Conservation (phyloP, 352 stramenopile genomes). For the Pythium apleroticum region DNA sequence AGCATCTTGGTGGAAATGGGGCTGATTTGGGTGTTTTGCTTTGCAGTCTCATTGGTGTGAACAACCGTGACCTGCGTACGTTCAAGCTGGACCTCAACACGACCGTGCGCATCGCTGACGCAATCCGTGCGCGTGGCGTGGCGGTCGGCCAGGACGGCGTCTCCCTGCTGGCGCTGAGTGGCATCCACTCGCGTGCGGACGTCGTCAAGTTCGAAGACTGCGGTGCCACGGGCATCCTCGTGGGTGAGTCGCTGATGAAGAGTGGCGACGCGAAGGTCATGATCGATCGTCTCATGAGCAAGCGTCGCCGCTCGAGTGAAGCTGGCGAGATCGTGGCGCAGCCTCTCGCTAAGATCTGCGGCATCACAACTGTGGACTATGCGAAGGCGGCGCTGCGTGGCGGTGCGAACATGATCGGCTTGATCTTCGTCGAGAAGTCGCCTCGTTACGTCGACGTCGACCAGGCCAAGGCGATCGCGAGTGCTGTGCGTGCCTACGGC, state of each 20-base stretch:
- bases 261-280: constrained; percentile 85
- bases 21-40: neutral
- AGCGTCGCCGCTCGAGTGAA: constrained; percentile 34
- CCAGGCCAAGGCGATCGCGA: constrained; percentile 89
- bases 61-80: constrained; percentile 98
- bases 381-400: constrained; percentile 88
- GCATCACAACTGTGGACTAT: constrained; percentile 93
- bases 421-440: constrained; percentile 96
- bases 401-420: constrained; percentile 95
- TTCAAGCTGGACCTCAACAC: constrained; percentile 98
- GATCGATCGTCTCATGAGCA: constrained; percentile 78
- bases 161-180: constrained; percentile 93
- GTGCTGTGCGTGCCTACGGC: constrained; percentile 92
- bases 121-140: constrained; percentile 71
- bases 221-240: constrained; percentile 88
- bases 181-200: constrained; percentile 93
- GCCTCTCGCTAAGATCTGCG: constrained; percentile 93
- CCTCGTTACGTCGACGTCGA: constrained; percentile 84
- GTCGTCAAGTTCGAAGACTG: constrained; percentile 91
- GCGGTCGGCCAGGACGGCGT: constrained; percentile 75
- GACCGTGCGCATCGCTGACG: constrained; percentile 89
- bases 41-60: constrained; percentile 94
- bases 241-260: constrained; percentile 98
- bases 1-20: too few species aligned
- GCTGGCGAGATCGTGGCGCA: constrained; percentile 30